Evolutionary conservation across 371 early-diverging fungal species (phyloP), one percentile per base, ranked within the genome.

Genomic region (Rhizopus sp.): DNA sequence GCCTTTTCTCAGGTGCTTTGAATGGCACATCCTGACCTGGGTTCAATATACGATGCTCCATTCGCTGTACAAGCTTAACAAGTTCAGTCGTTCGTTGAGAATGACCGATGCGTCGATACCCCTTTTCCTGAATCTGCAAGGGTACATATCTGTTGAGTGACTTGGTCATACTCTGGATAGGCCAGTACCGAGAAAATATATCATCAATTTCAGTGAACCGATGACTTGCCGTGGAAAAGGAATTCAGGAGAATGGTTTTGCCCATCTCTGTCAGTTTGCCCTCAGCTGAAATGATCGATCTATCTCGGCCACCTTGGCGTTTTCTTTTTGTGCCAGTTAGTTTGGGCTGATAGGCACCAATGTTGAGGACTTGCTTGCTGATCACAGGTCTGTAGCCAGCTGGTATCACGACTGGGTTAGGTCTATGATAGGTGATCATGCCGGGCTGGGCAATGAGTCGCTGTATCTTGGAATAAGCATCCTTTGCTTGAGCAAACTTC

Each of bases 391-490:
- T 65, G 6, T 77, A 73, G 9, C 70, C 68, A 0, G 23, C 34
- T 2, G 88, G 85, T 15, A 89, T 45, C 44, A 89, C 53, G 8
- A 63, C 49, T 33, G 80, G 71, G 35, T 75, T 70, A 1, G 57
- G 33, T 2, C 33, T 31, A 9, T 57, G 66, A 32, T 68, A 77
- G 9, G 42, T 41, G 6, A 75, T 12, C 7, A 16, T 10, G 2
- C 48, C 53, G 1, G 69, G 62, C 8, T 57, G 47, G 3, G 69
- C 56, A n/a, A 78, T 73, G 7, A 82, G 70, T 0, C 70, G 54
- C 48, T 91, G 88, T 1, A 91, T 81, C 30, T 59, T 56, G 5
- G 76, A 71, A 69, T 91, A 90, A 1, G 81, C 62, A 12, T 73
- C 75, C 56, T 86, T 82, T 2, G 91, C 84, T 10, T 75, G 73